These are phyloP conservation scores for Escallonia rubra DNA, from an alignment of 129 eudicot genomes.

Conservation along the genomic window DNA sequence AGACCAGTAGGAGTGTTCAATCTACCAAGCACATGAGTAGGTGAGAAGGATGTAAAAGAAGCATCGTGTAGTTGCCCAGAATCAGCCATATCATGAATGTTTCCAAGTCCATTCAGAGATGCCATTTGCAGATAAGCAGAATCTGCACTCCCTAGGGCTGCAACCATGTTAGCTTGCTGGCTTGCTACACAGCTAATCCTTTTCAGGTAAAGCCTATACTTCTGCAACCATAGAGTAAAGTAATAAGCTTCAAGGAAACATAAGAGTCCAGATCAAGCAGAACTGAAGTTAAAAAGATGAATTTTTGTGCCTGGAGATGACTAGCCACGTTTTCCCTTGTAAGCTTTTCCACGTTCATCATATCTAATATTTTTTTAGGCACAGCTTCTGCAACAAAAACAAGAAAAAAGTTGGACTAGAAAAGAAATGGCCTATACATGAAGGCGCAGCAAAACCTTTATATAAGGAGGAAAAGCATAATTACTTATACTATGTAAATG, in stretches of 20 bases:
- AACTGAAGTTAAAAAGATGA: not conserved
- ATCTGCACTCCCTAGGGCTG: conserved; percentile 13
- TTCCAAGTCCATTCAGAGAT: conserved; percentile 10
- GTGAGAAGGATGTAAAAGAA: not conserved
- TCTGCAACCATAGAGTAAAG: conserved; percentile 5
- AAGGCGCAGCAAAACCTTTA: too few relatives aligned
- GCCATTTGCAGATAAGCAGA: conserved; percentile 17
- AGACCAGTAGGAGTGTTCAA: conserved; percentile 9
- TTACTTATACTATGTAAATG: too few relatives aligned
- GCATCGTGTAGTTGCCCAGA: conserved; percentile 7
- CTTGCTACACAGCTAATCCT: conserved; percentile 14
- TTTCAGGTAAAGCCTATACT: conserved; percentile 19
- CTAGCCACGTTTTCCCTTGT: conserved; percentile 43
- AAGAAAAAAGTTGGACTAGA: conserved; percentile 1
- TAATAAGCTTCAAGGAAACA: not conserved
- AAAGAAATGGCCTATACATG: too few relatives aligned
- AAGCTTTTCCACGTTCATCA: conserved; percentile 40
- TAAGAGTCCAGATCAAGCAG: not conserved
- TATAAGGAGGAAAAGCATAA: too few relatives aligned
- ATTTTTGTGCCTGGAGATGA: conserved; percentile 35
- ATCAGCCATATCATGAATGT: not conserved
- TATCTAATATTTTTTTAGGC: conserved; percentile 35
- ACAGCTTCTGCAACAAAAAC: conserved; percentile 35
- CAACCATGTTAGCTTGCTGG: conserved; percentile 21
- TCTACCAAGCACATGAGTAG: conserved; percentile 12